Conservation (phyloP, 2,329 filamentous ascomycete genomes). For the Fusarium coicis region DNA sequence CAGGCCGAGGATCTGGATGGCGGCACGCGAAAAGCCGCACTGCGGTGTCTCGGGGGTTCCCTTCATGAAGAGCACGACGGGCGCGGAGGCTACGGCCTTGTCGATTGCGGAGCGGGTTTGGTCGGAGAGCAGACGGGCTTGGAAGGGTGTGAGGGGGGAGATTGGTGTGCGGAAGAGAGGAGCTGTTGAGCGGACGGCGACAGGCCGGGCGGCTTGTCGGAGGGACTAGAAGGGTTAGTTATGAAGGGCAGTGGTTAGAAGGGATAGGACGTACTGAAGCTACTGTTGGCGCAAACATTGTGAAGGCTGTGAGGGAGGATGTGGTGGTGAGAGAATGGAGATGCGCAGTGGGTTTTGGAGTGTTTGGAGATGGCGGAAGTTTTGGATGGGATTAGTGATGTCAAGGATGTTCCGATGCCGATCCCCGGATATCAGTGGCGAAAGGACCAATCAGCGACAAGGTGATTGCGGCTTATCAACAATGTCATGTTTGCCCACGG, state of each 20-base stretch:
- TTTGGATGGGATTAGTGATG: conserved; percentile 41
- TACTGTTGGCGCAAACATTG: conserved; percentile 45
- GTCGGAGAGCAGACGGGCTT: conserved; percentile 79
- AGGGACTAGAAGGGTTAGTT: conserved; percentile 45
- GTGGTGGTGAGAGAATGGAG: conserved; percentile 16
- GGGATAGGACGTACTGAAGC: conserved; percentile 28
- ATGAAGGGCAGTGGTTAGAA: too few species aligned
- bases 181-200: conserved; percentile 41
- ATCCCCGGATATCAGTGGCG: conserved; percentile 33
- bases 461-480: conserved; percentile 27
- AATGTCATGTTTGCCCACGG: neutral
- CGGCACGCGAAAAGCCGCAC: conserved; percentile 95
- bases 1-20: conserved; percentile 92
- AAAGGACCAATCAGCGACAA: conserved; percentile 33
- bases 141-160: conserved; percentile 48
- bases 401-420: conserved; percentile 40
- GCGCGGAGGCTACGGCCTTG: conserved; percentile 85
- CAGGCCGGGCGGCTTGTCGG: conserved; percentile 53
- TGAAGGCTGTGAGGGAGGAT: conserved; percentile 24
- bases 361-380: conserved; percentile 28
- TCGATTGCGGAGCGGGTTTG: conserved; percentile 87
- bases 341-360: conserved; percentile 4
- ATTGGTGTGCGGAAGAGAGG: conserved; percentile 41
- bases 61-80: conserved; percentile 99
- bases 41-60: conserved; percentile 95